A percentile compares a stretch with the other conserved stretches of the same genome.
Evolutionary conservation across 2,329 filamentous ascomycete genomes (phyloP).

Genomic region (Alternaria consortialis): DNA sequence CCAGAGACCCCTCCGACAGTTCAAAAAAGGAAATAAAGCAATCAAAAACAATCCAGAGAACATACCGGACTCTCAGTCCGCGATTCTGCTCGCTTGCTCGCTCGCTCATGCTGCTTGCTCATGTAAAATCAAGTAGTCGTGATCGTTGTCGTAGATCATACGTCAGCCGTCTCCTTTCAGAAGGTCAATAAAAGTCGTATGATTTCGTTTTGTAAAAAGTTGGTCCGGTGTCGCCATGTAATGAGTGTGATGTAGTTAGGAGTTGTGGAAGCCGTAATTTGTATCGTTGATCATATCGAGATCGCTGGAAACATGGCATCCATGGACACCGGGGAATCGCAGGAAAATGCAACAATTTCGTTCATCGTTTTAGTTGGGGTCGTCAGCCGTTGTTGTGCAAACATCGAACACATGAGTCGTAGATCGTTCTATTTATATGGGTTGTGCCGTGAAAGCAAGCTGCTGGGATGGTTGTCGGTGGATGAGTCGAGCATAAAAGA

Average conservation of each 20-base stretch:
- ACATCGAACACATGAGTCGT: constrained; percentile 45
- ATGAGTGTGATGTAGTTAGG: constrained; percentile 45
- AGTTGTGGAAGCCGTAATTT: constrained; percentile 24
- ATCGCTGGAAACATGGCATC: constrained; percentile 47
- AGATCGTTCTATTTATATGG: constrained; percentile 42
- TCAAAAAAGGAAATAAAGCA: constrained; percentile 10
- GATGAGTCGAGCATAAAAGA: constrained; percentile 36
- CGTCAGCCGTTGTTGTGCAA: constrained; percentile 47
- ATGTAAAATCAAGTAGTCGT: constrained; percentile 22
- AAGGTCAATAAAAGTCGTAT: constrained; percentile 31
- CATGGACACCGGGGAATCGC: constrained; percentile 51
- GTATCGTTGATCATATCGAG: constrained; percentile 16
- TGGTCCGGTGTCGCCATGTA: constrained; percentile 29
- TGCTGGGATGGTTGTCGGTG: constrained; percentile 33
- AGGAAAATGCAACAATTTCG: constrained; percentile 39
- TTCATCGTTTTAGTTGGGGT: constrained; percentile 47
- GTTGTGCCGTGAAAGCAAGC: constrained; percentile 38
- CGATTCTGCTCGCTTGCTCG: constrained; percentile 16
- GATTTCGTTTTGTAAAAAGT: constrained; percentile 26
- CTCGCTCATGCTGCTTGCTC: constrained; percentile 6
- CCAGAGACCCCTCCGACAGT: constrained; percentile 16
- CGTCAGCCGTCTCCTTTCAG: constrained; percentile 36
- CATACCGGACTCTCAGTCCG: constrained; percentile 13
- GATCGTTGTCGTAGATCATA: constrained; percentile 38
- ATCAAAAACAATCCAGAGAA: constrained; percentile 21